A percentile compares a stretch with the other conserved stretches of the same genome.
Evolutionary conservation across 306 rosid genomes (phyloP).

Genomic region (Canavalia ensiformis): DNA sequence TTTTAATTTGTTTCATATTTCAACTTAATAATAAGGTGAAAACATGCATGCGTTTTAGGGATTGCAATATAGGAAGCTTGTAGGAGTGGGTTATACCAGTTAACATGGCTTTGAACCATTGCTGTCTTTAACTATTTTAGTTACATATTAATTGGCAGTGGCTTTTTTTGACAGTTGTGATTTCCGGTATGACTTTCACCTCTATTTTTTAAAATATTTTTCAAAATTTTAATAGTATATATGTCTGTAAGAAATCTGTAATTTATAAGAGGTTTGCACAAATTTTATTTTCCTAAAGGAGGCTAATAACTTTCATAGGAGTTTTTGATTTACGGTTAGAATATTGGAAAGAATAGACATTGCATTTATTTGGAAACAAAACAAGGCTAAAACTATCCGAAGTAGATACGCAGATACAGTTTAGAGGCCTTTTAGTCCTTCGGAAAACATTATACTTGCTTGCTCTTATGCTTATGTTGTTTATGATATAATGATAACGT

Average conservation of each 20-base stretch:
- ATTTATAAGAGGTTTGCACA: no score
- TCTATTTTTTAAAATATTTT: no score
- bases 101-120: conserved; percentile 60
- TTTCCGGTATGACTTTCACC: conserved; percentile 55
- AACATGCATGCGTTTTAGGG: conserved; percentile 54
- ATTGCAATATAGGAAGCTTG: conserved; percentile 51
- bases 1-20: neutral
- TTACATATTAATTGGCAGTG: conserved; percentile 66
- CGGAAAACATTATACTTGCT: conserved; percentile 80
- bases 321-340: no score
- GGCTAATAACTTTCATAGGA: no score
- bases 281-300: no score
- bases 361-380: conserved; percentile 48
- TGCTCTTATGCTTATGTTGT: conserved; percentile 62
- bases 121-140: conserved; percentile 76
- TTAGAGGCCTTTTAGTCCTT: conserved; percentile 68
- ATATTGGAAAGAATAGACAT: no score
- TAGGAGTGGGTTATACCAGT: conserved; percentile 58
- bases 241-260: conserved; percentile 56
- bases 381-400: conserved; percentile 50
- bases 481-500: conserved; percentile 65
- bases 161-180: conserved; percentile 56
- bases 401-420: conserved; percentile 61
- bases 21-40: conserved; percentile 49
- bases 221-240: no score